Evolutionary conservation across 345 rosid species (phyloP).

Genomic region (Leavenworthia alabamica): DNA sequence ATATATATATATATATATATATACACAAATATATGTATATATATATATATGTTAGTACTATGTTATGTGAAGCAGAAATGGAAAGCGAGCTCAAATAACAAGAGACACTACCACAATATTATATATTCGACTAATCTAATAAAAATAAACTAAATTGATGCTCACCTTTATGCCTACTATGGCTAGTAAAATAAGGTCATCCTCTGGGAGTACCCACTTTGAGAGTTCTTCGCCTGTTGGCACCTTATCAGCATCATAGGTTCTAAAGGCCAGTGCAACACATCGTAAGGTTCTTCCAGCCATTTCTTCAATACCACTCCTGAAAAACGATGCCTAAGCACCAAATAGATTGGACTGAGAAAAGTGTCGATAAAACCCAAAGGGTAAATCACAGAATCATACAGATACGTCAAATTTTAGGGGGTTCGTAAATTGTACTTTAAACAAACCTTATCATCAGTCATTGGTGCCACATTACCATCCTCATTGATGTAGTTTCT

Average conservation of each 20-base stretch:
- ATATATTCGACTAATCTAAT: neutral
- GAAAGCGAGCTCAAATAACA: neutral
- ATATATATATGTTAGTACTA: neutral
- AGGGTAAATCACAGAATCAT: neutral
- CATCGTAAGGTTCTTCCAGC: constrained; percentile 84
- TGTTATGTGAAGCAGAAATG: neutral
- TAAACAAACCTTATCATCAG: constrained; percentile 63
- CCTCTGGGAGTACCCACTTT: constrained; percentile 78
- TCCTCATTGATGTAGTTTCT: constrained; percentile 52
- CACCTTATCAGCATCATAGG: constrained; percentile 54
- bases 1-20: neutral
- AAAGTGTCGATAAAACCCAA: neutral
- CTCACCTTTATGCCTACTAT: constrained; percentile 88
- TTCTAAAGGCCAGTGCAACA: constrained; percentile 77
- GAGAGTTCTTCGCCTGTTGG: constrained; percentile 58
- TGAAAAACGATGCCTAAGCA: constrained; percentile 44
- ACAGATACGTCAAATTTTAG: neutral
- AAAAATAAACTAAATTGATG: neutral
- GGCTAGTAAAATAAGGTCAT: constrained; percentile 80
- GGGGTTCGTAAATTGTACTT: neutral
- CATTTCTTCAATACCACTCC: constrained; percentile 66
- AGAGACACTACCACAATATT: neutral
- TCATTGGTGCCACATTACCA: constrained; percentile 48
- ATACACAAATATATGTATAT: no score
- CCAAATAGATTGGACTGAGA: neutral